Base-by-base conservation (phyloP, 2,329 filamentous ascomycete genomes). In the Ascocoryne sarcoides region DNA sequence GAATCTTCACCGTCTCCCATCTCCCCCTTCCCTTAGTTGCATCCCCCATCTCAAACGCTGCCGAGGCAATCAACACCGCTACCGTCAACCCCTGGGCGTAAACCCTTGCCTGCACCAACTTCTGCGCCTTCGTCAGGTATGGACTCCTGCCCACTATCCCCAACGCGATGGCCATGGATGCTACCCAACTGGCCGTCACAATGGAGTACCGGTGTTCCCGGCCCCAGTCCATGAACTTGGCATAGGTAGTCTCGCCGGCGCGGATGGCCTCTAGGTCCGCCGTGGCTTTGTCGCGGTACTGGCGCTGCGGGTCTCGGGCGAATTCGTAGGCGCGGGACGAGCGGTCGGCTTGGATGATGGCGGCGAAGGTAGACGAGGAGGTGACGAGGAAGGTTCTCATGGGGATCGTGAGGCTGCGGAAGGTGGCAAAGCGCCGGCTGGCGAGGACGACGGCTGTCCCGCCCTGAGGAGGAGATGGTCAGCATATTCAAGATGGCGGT, bases 341-440 rank as follows among this genome's bases (percentile, higher is more conserved):
- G 48, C 73, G 69, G 59, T 98, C 92, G 49, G 92, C 92, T 45
- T 79, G 72, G 60, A 95, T 79, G 64, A 98, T 95, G 68, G 87
- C 82, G 49, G 79, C 72, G 60, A 95, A 95, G 3, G 92, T 95
- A 35, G 76, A 79, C 9, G 79, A 62, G 7, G 87, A 94, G 32
- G 84, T 82, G 50, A 92, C 75, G 48, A 96, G 77, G 75, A 96
- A 98, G 40, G 86, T 72, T 53, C 87, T 85, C 73, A 98, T 88
- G 14, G 88, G 92, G 0, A 95, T 60, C 0, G 90, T 95, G 46
- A 98, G 79, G 50, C 71, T 66, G 51, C 85, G 79, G 70, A 96
- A 85, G 54, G 78, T 79, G 36, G 78, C 71, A 63, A 83, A 95
- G 57, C 88, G 81, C 47, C 70, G 70, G 39, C 54, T 47, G 12